Evolutionary conservation across 257 asterid species (phyloP).

Genomic region (Prunella vulgaris): DNA sequence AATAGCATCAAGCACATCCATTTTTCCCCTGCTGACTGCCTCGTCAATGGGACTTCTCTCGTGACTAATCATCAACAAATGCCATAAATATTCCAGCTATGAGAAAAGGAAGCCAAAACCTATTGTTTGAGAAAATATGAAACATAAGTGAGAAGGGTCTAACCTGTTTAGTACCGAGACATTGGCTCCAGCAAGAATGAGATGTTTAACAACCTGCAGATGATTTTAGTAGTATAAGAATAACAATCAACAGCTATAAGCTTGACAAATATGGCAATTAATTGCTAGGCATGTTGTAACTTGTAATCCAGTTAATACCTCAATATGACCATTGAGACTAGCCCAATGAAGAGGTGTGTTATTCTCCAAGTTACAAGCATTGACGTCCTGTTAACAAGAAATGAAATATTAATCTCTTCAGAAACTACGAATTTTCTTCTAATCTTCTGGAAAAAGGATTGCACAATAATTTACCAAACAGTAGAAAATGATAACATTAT

Average conservation of each 20-base stretch:
- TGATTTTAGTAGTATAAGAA: too few species aligned
- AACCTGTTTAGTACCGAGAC: slow-evolving; percentile 71
- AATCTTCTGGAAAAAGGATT: background rate
- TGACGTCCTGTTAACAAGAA: slow-evolving; percentile 58
- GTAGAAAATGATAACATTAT: background rate
- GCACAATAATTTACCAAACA: background rate
- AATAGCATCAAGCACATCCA: slow-evolving; percentile 67
- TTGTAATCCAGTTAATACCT: slow-evolving; percentile 37
- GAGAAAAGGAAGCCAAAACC: background rate
- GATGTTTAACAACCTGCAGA: slow-evolving; percentile 61
- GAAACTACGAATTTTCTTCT: background rate
- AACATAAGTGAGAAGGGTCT: background rate
- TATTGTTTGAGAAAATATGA: background rate
- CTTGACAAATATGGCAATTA: background rate
- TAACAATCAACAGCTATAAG: background rate
- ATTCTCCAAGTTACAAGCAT: slow-evolving; percentile 67
- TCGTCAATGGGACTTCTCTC: slow-evolving; percentile 92
- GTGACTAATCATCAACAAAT: slow-evolving; percentile 45
- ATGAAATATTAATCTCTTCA: slow-evolving; percentile 1
- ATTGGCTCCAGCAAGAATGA: slow-evolving; percentile 78
- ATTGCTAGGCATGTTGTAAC: background rate
- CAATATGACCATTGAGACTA: slow-evolving; percentile 80
- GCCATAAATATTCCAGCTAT: slow-evolving; percentile 4
- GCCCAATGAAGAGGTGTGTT: slow-evolving; percentile 99
- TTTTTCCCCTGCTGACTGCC: slow-evolving; percentile 58